Conservation (phyloP, 2,329 filamentous ascomycete species). For the Penicillium sp. region DNA sequence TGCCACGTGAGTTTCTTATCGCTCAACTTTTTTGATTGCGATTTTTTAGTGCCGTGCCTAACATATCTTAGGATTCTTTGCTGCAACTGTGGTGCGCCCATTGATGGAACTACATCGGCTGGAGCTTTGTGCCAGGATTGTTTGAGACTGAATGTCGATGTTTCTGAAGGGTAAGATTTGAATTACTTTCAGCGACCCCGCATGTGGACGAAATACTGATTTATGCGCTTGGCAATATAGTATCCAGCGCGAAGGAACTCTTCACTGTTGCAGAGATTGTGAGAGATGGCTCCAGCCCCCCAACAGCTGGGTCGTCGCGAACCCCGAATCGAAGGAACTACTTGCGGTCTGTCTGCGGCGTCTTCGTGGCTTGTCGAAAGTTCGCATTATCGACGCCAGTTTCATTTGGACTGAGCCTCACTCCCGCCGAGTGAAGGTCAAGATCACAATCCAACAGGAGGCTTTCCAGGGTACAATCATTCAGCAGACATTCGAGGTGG, state of each 20-base stretch:
- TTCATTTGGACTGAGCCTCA: constrained; percentile 99
- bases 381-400: constrained; percentile 90
- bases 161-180: constrained; percentile 66
- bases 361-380: constrained; percentile 80
- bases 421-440: constrained; percentile 87
- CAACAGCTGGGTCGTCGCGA: constrained; percentile 78
- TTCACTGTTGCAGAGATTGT: constrained; percentile 93
- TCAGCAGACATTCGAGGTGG: constrained; percentile 93
- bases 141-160: constrained; percentile 90
- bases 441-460: constrained; percentile 85
- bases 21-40: constrained; percentile 5
- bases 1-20: constrained; percentile 54
- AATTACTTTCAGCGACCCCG: not conserved
- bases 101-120: constrained; percentile 83
- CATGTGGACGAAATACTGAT: not conserved
- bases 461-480: constrained; percentile 68
- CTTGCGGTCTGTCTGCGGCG: constrained; percentile 89
- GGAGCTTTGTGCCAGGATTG: constrained; percentile 95
- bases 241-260: constrained; percentile 83
- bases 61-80: constrained; percentile 73
- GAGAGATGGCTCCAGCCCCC: constrained; percentile 91
- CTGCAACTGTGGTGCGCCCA: constrained; percentile 94
- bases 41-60: constrained; percentile 16
- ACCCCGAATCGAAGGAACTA: constrained; percentile 86
- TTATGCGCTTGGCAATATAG: not conserved